Evolutionary conservation across 2,329 filamentous ascomycete species (phyloP), one percentile per base, ranked within the genome.

Genomic region (Chalaropsis ovoidea): DNA sequence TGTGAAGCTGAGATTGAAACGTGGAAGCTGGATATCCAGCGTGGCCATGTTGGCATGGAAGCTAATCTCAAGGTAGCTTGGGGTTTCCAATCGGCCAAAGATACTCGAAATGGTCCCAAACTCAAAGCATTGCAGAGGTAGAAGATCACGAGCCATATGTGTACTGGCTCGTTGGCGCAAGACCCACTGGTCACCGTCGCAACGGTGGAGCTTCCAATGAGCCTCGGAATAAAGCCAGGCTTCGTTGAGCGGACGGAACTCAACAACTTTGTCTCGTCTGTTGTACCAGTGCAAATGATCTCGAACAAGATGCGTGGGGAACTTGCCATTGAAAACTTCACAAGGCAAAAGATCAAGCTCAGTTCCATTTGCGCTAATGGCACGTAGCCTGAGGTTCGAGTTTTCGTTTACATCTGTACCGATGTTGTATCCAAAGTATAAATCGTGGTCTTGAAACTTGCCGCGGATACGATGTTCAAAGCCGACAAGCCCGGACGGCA

Each of bases 241-340:
- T 0, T 68, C 61, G 0, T 43, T 11, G 0, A 69, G 19, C 0
- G 71, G 67, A 1, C 75, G 71, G 13, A 79, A 76, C 35, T 77
- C 73, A 3, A 79, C 49, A 0, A 31, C 62, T 0, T 69, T 68
- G 0, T 63, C 69, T 0, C 69, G 54, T 0, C 71, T 2, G 24
- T 78, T 69, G 56, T 79, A 76, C 81, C 81, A 84, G 65, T 83
- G 80, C 0, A 75, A 72, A 63, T 74, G 77, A 0, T 76, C 68
- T 0, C 76, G 56, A 1, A 78, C 68, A 6, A 82, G 77, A 0
- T 68, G 58, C 0, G 67, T 8, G 0, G 79, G 79, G 0, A 80
- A 65, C 0, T 63, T 54, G 0, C 35, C 63, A 0, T 65, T 1
- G 0, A 80, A 71, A 0, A 73, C 13, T 3, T 67, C 43, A 0